Conservation (phyloP, 2,329 filamentous ascomycete species). For the Apiospora malaysiana region DNA sequence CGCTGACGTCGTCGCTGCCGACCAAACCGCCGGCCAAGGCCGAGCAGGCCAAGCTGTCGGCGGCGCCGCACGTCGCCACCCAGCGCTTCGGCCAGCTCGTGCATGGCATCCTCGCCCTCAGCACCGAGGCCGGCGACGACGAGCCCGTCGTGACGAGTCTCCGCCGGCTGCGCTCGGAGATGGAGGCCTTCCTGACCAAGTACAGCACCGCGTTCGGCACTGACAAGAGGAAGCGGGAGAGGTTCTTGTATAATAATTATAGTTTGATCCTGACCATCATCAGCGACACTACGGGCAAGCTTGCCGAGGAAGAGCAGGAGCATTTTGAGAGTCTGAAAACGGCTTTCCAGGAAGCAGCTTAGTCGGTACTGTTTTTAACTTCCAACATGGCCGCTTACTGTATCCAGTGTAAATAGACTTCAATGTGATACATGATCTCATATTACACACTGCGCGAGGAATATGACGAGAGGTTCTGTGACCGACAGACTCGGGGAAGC, state of each 20-base stretch:
- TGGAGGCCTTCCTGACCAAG: slow-evolving; percentile 81
- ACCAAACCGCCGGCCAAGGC: slow-evolving; percentile 51
- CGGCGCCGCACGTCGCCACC: slow-evolving; percentile 88
- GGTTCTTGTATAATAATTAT: slow-evolving; percentile 96
- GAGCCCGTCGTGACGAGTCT: slow-evolving; percentile 89
- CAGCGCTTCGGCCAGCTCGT: slow-evolving; percentile 95
- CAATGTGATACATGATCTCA: neutral
- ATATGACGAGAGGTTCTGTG: neutral
- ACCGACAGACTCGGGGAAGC: neutral
- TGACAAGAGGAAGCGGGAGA: slow-evolving; percentile 80
- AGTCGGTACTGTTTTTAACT: too few species aligned
- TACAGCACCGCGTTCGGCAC: slow-evolving; percentile 74
- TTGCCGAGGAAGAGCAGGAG: slow-evolving; percentile 75
- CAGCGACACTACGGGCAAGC: slow-evolving; percentile 74
- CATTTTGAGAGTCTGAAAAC: slow-evolving; percentile 74
- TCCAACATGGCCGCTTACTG: neutral
- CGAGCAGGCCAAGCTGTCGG: slow-evolving; percentile 67
- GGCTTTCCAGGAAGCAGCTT: slow-evolving; percentile 57
- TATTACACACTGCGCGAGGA: neutral
- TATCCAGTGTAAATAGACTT: neutral
- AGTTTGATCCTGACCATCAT: slow-evolving; percentile 94
- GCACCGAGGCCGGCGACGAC: slow-evolving; percentile 90
- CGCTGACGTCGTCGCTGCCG: slow-evolving; percentile 59
- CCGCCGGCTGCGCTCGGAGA: slow-evolving; percentile 76
- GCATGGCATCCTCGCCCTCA: slow-evolving; percentile 82